These are phyloP conservation scores for Alternaria sp. DNA, from an alignment of 2,329 filamentous ascomycete species.

Conservation along the genomic window DNA sequence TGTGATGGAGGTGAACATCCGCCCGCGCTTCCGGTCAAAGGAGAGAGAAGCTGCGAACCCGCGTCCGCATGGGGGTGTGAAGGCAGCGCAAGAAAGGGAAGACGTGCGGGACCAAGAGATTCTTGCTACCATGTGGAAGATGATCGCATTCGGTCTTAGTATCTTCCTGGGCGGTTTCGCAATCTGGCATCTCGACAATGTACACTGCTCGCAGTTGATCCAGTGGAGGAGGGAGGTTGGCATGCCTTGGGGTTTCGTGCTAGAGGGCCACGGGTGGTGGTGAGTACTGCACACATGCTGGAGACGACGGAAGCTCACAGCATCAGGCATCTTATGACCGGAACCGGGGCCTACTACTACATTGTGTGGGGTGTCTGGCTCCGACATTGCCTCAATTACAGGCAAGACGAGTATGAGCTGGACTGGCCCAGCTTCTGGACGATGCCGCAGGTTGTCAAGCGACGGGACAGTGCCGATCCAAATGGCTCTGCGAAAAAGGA, in stretches of 20 bases:
- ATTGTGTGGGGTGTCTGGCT: conserved; percentile 87
- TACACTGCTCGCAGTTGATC: conserved; percentile 73
- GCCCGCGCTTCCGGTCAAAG: conserved; percentile 61
- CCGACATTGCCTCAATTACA: conserved; percentile 75
- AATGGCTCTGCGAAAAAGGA: conserved; percentile 48
- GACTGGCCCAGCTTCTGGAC: conserved; percentile 70
- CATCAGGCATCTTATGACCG: conserved; percentile 78
- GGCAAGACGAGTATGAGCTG: conserved; percentile 74
- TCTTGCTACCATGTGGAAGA: conserved; percentile 75
- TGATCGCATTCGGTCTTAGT: conserved; percentile 72
- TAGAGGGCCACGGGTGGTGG: conserved; percentile 79
- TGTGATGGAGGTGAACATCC: conserved; percentile 74
- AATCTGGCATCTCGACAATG: conserved; percentile 82
- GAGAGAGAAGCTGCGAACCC: conserved; percentile 50
- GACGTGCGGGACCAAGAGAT: conserved; percentile 66
- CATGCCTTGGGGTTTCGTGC: conserved; percentile 79
- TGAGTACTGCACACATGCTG: conserved; percentile 49
- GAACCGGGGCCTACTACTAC: conserved; percentile 82
- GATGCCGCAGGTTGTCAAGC: conserved; percentile 61
- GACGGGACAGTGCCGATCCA: conserved; percentile 21
- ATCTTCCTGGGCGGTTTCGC: conserved; percentile 78
- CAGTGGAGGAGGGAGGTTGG: conserved; percentile 72
- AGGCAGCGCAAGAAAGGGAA: conserved; percentile 55
- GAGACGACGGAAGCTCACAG: conserved; percentile 18
- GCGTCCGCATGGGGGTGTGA: conserved; percentile 39